Conservation (phyloP, 768 basidiomycete species). For the Collybia sordida region DNA sequence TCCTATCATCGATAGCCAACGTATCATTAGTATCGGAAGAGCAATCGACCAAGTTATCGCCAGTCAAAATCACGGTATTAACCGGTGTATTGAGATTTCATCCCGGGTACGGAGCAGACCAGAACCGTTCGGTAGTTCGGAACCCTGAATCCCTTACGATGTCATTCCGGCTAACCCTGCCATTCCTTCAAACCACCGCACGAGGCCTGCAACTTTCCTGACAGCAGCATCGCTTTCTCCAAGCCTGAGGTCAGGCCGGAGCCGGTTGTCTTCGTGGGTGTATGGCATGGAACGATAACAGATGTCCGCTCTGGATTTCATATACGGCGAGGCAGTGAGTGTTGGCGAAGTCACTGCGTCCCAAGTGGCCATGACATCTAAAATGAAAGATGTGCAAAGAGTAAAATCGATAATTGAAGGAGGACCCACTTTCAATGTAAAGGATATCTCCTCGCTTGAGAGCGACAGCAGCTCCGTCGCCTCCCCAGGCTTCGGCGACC, state of each 20-base stretch:
- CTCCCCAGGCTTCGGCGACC: slow-evolving; percentile 71
- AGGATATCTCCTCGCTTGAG: slow-evolving; percentile 73
- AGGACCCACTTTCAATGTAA: slow-evolving; percentile 61
- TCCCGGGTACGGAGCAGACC: too few relatives aligned
- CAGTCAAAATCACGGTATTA: too few relatives aligned
- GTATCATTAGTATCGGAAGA: too few relatives aligned
- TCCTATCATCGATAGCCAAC: too few relatives aligned
- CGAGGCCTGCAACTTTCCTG: slow-evolving; percentile 63
- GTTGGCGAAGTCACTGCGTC: slow-evolving; percentile 43
- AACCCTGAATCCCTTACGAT: too few relatives aligned
- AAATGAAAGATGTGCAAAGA: slow-evolving; percentile 1
- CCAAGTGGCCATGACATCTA: slow-evolving; percentile 55
- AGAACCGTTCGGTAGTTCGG: too few relatives aligned
- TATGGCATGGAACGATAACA: slow-evolving; percentile 81
- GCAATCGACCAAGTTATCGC: too few relatives aligned
- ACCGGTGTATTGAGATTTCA: too few relatives aligned
- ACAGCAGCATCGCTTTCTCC: slow-evolving; percentile 70
- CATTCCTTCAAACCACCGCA: slow-evolving; percentile 72
- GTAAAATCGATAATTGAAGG: slow-evolving; percentile 1
- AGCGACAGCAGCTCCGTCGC: slow-evolving; percentile 34
- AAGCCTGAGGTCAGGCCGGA: slow-evolving; percentile 74
- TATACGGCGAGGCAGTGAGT: slow-evolving; percentile 68
- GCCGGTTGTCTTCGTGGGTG: slow-evolving; percentile 51
- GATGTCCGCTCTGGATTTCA: slow-evolving; percentile 60
- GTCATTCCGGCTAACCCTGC: slow-evolving; percentile 46